phyloP scores from a whole-genome alignment of 2,329 filamentous ascomycete species.

The Trichoderma polysporum region DNA sequence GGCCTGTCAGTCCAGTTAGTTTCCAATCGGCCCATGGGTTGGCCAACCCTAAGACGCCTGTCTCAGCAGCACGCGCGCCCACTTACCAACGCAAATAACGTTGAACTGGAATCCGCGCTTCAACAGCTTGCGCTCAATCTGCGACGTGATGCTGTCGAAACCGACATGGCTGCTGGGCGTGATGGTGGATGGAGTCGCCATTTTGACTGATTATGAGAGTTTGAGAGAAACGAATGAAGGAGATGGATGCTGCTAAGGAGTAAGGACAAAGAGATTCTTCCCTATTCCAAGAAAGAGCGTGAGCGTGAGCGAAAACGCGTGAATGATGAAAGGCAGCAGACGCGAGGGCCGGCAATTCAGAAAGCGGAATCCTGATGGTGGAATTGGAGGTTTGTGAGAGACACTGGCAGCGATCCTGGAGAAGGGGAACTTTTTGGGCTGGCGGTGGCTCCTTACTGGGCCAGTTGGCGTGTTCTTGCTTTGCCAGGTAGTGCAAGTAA shows the following conservation, averaged over 20 bases:
- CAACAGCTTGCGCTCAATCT: slow-evolving; percentile 99
- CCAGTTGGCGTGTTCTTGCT: slow-evolving; percentile 33
- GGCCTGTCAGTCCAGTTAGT: slow-evolving; percentile 58
- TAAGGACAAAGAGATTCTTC: slow-evolving; percentile 30
- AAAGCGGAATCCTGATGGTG: slow-evolving; percentile 28
- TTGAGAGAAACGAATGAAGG: slow-evolving; percentile 8
- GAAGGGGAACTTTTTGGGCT: slow-evolving; percentile 41
- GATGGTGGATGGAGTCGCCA: slow-evolving; percentile 64
- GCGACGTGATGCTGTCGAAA: slow-evolving; percentile 99
- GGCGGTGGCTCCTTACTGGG: slow-evolving; percentile 21
- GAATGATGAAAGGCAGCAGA: slow-evolving; percentile 22
- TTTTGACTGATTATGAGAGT: slow-evolving; percentile 37
- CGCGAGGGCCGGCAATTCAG: slow-evolving; percentile 14
- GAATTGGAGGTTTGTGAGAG: slow-evolving; percentile 31
- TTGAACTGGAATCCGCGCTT: slow-evolving; percentile 99
- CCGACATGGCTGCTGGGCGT: slow-evolving; percentile 98
- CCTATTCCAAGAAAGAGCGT: slow-evolving; percentile 39
- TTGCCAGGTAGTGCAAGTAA: slow-evolving; percentile 37
- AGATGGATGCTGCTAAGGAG: slow-evolving; percentile 25
- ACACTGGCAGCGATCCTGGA: slow-evolving; percentile 28
- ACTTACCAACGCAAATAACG: slow-evolving; percentile 97
- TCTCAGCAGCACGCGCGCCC: slow-evolving; percentile 3
- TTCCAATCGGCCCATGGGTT: slow-evolving; percentile 4
- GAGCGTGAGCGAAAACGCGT: slow-evolving; percentile 29
- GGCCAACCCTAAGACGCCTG: background rate